Base-by-base conservation (phyloP, 1,139 yeast genomes). In the Suhomyces panamericanus region DNA sequence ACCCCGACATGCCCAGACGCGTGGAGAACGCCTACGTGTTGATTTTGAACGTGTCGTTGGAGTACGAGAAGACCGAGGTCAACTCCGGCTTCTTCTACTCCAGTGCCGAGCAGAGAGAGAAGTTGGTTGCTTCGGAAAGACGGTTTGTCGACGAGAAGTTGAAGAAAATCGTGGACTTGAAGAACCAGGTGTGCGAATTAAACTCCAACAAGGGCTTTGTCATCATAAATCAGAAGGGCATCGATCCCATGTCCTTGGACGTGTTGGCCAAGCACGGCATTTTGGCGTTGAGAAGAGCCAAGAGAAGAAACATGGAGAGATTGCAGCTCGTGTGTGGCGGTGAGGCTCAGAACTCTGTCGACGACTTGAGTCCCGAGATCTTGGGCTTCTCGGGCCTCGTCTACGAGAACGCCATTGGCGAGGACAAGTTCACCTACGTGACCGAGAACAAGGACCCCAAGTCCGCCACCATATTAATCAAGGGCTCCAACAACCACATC, bases 261-360 rank as follows among this genome's bases (percentile, higher is more conserved):
- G 85, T 91, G 12, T 77, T 95, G 54, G 98, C 98, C 43, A 90
- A 89, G 65, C 87, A 95, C 67, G 89, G 88, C 54, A 93, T 95
- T 56, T 75, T 93, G 57, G 99, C 99, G 1, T 77, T 95, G 58
- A 85, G 99, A 75, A 83, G 99, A 64, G 99, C 99, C 38, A 95
- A 95, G 76, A 83, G 99, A 75, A 85, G 99, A 73, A 95, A 95
- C 67, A 93, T 95, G 99, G 99, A 95, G 71, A 83, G 99, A 64
- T 78, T 95, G 60, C 99, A 95, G 70, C 78, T 95, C 50, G 90
- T 91, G 39, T 88, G 96, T 56, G 99, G 98, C 24, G 99, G 99
- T 56, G 95, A 87, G 63, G 99, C 99, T 10, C 98, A 91, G 69
- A 95, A 95, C 69, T 86, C 96, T 13, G 98, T 91, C 35, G 99